Evolutionary conservation across 352 stramenopile genomes (phyloP), one percentile per base, ranked within the genome.

Genomic region (Phytophthora foliorum): DNA sequence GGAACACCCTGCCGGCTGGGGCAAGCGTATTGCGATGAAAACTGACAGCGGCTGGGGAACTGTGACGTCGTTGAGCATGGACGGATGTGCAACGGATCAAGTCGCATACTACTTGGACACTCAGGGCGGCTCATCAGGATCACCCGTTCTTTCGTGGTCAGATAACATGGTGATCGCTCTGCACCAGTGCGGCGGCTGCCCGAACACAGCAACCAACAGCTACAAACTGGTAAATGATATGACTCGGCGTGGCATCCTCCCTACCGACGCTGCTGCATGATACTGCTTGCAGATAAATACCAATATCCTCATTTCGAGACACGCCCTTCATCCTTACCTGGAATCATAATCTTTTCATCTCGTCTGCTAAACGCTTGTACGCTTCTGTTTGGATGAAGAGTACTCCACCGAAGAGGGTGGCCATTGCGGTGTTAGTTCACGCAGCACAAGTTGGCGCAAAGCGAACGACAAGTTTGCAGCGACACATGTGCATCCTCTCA

Each of bases 71-170:
- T 29, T 86, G 21, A 81, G 48, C 6, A 67, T 66, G 17, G 59
- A 50, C 34, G 80, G 80, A 9, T 94, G 87, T 46, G 51, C 67
- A 6, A 27, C 21, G 0, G 66, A 91, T 51, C 80, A 95, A 57
- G 81, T 93, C 14, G 84, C 73, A 0, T 95, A 95, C 70, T 77
- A 69, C 25, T 52, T 93, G 7, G 87, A 95, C 67, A 95, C 87
- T 3, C 76, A 84, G 13, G 85, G 80, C 4, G 87, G 87, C 0
- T 91, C 87, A 41, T 95, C 85, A 0, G 87, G 87, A 7, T 92
- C 87, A 8, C 87, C 87, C 0, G 72, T 94, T 8, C 72, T 93
- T 25, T 72, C 82, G 6, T 81, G 54, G 62, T 60, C 22, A 0
- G 87, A 95, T 53, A 92, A 95, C 39, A 38, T 59, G 2, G 87